phyloP scores from a whole-genome alignment of 106 monocot species.

The Dendrobium nobile region DNA sequence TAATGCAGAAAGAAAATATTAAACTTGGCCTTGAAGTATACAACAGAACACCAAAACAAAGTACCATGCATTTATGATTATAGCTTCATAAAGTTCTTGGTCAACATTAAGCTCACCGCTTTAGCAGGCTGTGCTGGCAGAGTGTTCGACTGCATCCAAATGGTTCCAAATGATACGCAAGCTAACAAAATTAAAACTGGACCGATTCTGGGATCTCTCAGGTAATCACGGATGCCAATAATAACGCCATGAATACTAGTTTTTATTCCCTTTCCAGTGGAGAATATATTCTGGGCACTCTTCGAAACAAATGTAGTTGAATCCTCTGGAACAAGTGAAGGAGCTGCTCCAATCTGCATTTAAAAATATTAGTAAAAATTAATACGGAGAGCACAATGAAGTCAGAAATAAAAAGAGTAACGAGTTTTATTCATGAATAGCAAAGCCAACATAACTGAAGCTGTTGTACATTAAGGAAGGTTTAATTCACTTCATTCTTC shows the following conservation, averaged over 20 bases:
- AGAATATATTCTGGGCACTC: slow-evolving; percentile 22
- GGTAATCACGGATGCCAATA: slow-evolving; percentile 27
- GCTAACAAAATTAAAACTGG: slow-evolving; percentile 62
- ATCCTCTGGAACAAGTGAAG: slow-evolving; percentile 82
- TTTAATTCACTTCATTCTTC: background rate
- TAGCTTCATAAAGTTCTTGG: background rate
- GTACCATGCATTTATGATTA: background rate
- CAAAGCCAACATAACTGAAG: background rate
- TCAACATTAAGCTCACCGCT: slow-evolving; percentile 22
- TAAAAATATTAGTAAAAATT: slow-evolving; percentile 2
- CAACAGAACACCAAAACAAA: background rate
- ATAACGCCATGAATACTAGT: slow-evolving; percentile 18
- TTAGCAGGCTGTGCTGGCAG: slow-evolving; percentile 11
- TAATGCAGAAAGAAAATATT: background rate
- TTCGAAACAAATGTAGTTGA: slow-evolving; percentile 30
- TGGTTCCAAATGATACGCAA: slow-evolving; percentile 72
- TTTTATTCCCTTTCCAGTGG: slow-evolving; percentile 31
- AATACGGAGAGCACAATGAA: background rate
- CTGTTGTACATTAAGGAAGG: background rate
- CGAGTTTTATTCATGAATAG: background rate
- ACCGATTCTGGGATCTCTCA: slow-evolving; percentile 72
- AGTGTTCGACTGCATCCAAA: slow-evolving; percentile 48
- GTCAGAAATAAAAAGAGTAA: background rate
- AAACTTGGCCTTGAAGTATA: background rate
- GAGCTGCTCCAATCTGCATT: slow-evolving; percentile 50